Conservation (phyloP, 768 basidiomycete species). For the Boletus sp. region DNA sequence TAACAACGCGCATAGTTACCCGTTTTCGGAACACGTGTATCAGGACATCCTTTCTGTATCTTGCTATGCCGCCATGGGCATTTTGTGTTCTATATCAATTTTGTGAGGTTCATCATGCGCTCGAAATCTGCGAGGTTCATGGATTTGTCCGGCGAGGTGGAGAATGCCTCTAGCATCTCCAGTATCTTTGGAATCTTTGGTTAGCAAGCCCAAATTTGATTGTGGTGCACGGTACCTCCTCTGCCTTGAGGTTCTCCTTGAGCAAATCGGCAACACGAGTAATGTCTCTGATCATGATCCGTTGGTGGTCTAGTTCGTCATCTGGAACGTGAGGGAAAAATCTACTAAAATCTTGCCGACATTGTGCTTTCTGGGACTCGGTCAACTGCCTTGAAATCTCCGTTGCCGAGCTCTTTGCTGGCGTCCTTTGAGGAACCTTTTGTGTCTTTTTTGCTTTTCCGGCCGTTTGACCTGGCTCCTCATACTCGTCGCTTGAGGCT, state of each 20-base stretch:
- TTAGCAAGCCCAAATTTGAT: neutral
- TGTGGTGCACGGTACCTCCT: constrained; percentile 55
- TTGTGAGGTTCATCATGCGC: constrained; percentile 67
- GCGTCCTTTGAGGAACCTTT: constrained; percentile 1
- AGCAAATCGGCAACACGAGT: constrained; percentile 57
- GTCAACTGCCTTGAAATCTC: constrained; percentile 37
- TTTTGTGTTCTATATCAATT: constrained; percentile 18
- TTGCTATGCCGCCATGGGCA: neutral
- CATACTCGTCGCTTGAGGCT: constrained; percentile 32
- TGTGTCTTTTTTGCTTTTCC: constrained; percentile 10
- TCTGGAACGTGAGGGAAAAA: constrained; percentile 64
- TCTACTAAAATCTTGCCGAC: constrained; percentile 60
- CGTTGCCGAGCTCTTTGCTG: neutral
- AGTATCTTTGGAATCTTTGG: constrained; percentile 50
- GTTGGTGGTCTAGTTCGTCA: constrained; percentile 48
- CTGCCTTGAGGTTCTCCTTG: constrained; percentile 67
- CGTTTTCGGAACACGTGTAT: neutral
- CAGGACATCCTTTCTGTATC: constrained; percentile 2
- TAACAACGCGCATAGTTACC: neutral
- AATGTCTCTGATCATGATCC: constrained; percentile 67
- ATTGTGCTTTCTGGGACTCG: constrained; percentile 50
- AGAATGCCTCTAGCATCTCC: constrained; percentile 80
- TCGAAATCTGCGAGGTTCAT: constrained; percentile 70
- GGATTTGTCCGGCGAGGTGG: constrained; percentile 65
- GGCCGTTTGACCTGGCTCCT: constrained; percentile 11